A percentile compares a stretch with the other conserved stretches of the same genome.
phyloP scores from a whole-genome alignment of 257 asterid genomes.

The Jaltomata sinuosa region DNA sequence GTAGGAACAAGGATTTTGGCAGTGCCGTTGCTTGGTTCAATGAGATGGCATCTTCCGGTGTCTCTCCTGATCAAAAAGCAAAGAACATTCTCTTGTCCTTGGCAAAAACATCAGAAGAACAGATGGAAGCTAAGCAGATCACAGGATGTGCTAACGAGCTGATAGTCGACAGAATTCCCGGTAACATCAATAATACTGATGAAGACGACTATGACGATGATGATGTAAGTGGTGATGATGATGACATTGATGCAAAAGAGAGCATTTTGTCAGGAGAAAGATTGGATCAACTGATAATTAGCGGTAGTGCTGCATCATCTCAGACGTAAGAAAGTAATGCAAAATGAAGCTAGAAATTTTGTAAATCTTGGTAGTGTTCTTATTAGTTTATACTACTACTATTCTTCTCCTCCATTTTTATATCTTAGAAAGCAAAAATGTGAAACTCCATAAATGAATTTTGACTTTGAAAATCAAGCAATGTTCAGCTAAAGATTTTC shows the following conservation, averaged over 20 bases:
- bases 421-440: neutral
- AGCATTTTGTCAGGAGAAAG: neutral
- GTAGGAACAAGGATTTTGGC: slow-evolving; percentile 68
- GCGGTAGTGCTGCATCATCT: neutral
- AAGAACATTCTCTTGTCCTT: slow-evolving; percentile 78
- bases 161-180: neutral
- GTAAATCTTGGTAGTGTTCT: neutral
- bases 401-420: neutral
- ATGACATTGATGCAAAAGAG: neutral
- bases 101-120: slow-evolving; percentile 74
- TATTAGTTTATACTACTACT: neutral
- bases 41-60: slow-evolving; percentile 66
- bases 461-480: neutral
- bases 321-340: neutral
- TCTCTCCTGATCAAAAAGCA: slow-evolving; percentile 74
- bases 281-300: neutral
- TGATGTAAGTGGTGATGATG: neutral
- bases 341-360: neutral
- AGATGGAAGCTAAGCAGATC: slow-evolving; percentile 58
- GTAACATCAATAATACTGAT: slow-evolving; percentile 8
- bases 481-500: neutral
- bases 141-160: slow-evolving; percentile 19
- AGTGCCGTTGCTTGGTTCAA: slow-evolving; percentile 73
- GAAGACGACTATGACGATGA: slow-evolving; percentile 3
- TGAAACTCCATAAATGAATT: neutral